A percentile compares a stretch with the other conserved stretches of the same genome.
Evolutionary conservation across 2,329 filamentous ascomycete species (phyloP).

Genomic region (Atkinsonella hypoxylon): DNA sequence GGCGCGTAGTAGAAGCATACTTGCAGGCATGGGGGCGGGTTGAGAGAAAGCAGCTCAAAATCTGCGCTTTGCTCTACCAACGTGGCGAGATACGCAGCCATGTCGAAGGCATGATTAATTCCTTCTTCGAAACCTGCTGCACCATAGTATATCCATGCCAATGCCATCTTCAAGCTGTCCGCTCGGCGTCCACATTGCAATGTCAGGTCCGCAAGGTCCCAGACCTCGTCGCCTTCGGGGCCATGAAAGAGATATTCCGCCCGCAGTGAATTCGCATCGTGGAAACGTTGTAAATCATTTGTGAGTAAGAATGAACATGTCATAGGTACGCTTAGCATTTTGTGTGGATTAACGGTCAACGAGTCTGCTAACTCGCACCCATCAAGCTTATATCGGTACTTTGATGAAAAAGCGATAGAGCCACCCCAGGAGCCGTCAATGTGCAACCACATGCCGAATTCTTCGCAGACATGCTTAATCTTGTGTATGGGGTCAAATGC

Average conservation of each 20-base stretch:
- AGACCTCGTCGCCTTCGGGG: conserved; percentile 46
- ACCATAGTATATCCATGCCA: conserved; percentile 85
- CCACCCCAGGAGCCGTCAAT: conserved; percentile 89
- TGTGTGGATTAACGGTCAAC: conserved; percentile 84
- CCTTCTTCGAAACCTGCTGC: conserved; percentile 54
- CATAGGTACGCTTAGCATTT: conserved; percentile 86
- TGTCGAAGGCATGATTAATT: conserved; percentile 59
- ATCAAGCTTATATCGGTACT: conserved; percentile 48
- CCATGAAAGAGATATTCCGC: conserved; percentile 78
- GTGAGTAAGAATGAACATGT: conserved; percentile 84
- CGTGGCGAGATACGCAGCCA: conserved; percentile 53
- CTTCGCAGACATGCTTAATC: conserved; percentile 57
- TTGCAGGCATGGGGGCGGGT: conserved; percentile 78
- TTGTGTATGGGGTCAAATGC: conserved; percentile 69
- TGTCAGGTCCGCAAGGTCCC: conserved; percentile 84
- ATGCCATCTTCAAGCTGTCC: conserved; percentile 74
- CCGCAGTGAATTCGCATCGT: conserved; percentile 70
- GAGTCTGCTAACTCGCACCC: conserved; percentile 67
- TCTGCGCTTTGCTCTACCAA: conserved; percentile 41
- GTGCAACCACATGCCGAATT: conserved; percentile 75
- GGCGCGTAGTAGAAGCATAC: conserved; percentile 85
- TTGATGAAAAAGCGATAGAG: conserved; percentile 61
- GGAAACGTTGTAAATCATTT: conserved; percentile 63
- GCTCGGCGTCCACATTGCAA: conserved; percentile 82
- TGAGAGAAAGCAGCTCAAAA: conserved; percentile 60